These are phyloP conservation scores for Aspergillus sp. DNA, from an alignment of 2,329 filamentous ascomycete species.

Conservation along the genomic window DNA sequence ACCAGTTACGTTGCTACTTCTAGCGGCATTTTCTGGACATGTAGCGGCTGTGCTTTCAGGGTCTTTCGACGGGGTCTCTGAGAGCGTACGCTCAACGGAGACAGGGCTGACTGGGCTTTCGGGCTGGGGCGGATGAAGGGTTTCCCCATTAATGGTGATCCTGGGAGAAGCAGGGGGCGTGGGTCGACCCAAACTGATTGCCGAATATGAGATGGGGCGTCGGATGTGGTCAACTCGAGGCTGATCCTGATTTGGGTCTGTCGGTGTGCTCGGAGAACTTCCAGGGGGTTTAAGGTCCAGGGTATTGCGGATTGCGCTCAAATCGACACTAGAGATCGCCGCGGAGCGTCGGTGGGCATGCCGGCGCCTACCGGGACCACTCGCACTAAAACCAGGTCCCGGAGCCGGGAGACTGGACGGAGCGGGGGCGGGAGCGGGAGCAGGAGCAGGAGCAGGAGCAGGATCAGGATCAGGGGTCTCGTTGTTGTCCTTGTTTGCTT, in stretches of 20 bases:
- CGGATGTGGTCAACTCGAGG: conserved; percentile 27
- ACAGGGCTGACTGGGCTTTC: conserved; percentile 17
- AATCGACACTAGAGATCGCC: conserved; percentile 80
- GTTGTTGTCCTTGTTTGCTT: conserved; percentile 40
- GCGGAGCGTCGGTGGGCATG: conserved; percentile 79
- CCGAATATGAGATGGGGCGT: conserved; percentile 35
- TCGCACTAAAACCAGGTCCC: conserved; percentile 40
- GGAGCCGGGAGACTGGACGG: conserved; percentile 27
- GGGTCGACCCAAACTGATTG: conserved; percentile 25
- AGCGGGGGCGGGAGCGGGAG: conserved; percentile 21
- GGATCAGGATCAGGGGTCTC: conserved; percentile 12
- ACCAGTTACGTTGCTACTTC: conserved; percentile 55
- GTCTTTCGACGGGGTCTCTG: conserved; percentile 73
- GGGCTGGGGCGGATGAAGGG: conserved; percentile 8
- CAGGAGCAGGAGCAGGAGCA: conserved; percentile 21
- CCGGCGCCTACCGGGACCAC: conserved; percentile 59
- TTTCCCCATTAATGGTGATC: conserved; percentile 16
- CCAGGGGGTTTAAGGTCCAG: conserved; percentile 45
- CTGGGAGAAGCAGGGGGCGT: conserved; percentile 35
- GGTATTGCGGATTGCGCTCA: conserved; percentile 56
- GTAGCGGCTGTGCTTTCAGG: conserved; percentile 65
- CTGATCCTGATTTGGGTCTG: conserved; percentile 35
- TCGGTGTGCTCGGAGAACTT: conserved; percentile 58
- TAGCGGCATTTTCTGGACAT: conserved; percentile 68
- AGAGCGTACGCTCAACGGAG: conserved; percentile 75